Evolutionary conservation across 768 basidiomycete genomes (phyloP).

Genomic region (Suillus lakei): DNA sequence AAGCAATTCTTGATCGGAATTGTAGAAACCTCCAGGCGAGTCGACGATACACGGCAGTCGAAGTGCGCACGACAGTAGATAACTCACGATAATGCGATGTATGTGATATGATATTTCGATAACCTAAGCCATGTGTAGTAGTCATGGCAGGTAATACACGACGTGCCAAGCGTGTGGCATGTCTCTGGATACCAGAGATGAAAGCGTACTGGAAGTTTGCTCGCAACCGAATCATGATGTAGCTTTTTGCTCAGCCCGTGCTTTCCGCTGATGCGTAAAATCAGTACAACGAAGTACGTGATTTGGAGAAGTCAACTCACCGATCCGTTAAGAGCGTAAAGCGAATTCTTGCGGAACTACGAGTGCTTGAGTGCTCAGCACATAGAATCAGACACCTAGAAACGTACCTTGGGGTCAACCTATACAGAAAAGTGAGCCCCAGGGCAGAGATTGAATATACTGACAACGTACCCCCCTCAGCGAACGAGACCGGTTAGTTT

Average conservation of each 20-base stretch:
- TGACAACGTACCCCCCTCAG: conserved; percentile 83
- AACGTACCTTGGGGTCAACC: conserved; percentile 81
- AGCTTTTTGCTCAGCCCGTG: conserved; percentile 65
- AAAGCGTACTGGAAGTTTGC: not conserved
- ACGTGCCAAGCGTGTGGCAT: not conserved
- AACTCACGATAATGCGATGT: conserved; percentile 18
- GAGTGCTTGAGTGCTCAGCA: conserved; percentile 9
- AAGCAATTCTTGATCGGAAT: conserved; percentile 60
- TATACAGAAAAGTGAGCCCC: conserved; percentile 32
- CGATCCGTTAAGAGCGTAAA: conserved; percentile 73
- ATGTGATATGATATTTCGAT: conserved; percentile 18
- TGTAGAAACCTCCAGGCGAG: conserved; percentile 35
- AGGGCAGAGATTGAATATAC: conserved; percentile 12
- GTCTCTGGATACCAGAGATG: not conserved
- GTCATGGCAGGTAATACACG: conserved; percentile 15
- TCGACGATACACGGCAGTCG: conserved; percentile 26
- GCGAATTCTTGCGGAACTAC: conserved; percentile 87
- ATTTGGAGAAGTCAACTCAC: conserved; percentile 46
- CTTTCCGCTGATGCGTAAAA: conserved; percentile 56
- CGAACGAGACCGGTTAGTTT: conserved; percentile 73
- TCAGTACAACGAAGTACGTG: not conserved
- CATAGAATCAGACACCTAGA: not conserved
- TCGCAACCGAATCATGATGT: conserved; percentile 26
- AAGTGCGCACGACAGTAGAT: conserved; percentile 21
- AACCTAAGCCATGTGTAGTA: conserved; percentile 23